Evolutionary conservation across 495 filamentous ascomycete species (phyloP).

Genomic region (Xylaria curta): DNA sequence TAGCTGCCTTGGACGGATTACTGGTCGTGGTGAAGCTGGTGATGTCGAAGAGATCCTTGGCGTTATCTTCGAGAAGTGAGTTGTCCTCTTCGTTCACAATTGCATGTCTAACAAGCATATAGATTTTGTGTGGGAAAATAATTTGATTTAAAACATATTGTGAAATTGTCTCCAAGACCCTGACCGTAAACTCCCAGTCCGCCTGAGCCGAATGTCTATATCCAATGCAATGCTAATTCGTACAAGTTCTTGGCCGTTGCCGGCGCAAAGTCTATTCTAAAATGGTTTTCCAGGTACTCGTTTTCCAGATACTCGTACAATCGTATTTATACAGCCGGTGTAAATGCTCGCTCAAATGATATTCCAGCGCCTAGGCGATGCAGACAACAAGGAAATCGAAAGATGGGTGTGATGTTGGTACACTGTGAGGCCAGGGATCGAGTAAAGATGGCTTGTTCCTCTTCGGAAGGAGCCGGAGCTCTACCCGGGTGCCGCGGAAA

Average conservation of each 20-base stretch:
- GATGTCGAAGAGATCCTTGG: constrained; percentile 98
- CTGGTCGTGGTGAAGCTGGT: constrained; percentile 81
- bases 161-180: constrained; percentile 26
- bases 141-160: constrained; percentile 27
- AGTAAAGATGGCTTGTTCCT: constrained; percentile 9
- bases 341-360: constrained; percentile 34
- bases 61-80: constrained; percentile 95
- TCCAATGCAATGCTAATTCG: constrained; percentile 16
- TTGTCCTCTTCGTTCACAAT: constrained; percentile 13
- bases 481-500: neutral
- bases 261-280: constrained; percentile 29
- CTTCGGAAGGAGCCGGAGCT: constrained; percentile 16
- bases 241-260: constrained; percentile 23
- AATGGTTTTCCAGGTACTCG: constrained; percentile 24
- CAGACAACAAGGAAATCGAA: constrained; percentile 31
- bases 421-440: constrained; percentile 9
- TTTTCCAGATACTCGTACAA: constrained; percentile 32
- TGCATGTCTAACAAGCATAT: constrained; percentile 28
- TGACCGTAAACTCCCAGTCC: neutral
- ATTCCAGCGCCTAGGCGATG: constrained; percentile 30
- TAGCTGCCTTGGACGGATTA: constrained; percentile 80
- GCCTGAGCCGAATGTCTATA: constrained; percentile 2
- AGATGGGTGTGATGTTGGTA: constrained; percentile 22
- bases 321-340: constrained; percentile 33
- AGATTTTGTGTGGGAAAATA: constrained; percentile 52